phyloP scores from a whole-genome alignment of 176 grass and related monocot genomes.

The Bonia amplexicaulis region DNA sequence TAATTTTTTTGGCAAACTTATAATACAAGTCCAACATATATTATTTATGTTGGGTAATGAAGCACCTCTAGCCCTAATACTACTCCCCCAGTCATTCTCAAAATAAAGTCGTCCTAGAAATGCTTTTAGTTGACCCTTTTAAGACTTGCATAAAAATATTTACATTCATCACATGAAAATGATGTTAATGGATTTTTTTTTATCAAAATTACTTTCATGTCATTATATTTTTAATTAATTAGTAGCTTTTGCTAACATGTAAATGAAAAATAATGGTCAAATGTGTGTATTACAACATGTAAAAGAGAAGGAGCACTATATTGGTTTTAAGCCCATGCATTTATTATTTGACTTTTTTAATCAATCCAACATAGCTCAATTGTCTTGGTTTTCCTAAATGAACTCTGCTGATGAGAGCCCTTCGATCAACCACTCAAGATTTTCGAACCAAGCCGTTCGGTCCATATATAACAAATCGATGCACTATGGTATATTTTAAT shows the following conservation, averaged over 20 bases:
- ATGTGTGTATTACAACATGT: not conserved
- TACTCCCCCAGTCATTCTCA: not conserved
- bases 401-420: not conserved
- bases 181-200: not conserved
- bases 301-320: not conserved
- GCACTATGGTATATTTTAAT: not conserved
- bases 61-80: not conserved
- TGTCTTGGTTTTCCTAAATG: not conserved
- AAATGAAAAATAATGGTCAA: not conserved
- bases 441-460: not conserved
- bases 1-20: not conserved
- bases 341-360: not conserved
- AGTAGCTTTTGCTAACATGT: not conserved
- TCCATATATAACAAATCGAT: not conserved
- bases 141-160: not conserved
- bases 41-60: not conserved
- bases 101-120: not conserved
- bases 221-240: not conserved
- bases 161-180: not conserved
- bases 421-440: not conserved
- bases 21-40: not conserved
- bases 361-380: not conserved
- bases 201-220: not conserved
- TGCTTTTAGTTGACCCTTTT: not conserved
- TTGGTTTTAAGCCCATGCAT: not conserved